These are phyloP conservation scores for Fusarium subglutinans DNA, from an alignment of 2,329 filamentous ascomycete genomes.

Conservation along the genomic window DNA sequence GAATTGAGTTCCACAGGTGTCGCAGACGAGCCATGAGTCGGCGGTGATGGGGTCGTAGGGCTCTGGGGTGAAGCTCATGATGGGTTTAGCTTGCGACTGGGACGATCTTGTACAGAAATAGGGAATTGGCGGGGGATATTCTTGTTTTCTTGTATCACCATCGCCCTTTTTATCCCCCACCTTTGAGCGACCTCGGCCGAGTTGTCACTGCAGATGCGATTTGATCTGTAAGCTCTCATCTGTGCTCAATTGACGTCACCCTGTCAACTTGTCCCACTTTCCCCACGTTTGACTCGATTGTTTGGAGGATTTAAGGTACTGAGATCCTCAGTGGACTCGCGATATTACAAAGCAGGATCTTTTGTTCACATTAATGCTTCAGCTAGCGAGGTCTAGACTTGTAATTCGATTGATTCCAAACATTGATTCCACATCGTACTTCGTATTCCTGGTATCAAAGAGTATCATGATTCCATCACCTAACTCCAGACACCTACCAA, in stretches of 20 bases:
- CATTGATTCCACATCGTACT: constrained; percentile 16
- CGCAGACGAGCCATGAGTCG: constrained; percentile 64
- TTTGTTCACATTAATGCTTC: neutral
- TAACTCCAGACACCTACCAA: constrained; percentile 10
- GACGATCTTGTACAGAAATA: neutral
- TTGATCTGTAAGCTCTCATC: constrained; percentile 7
- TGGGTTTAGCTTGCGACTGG: constrained; percentile 7
- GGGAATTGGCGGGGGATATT: neutral
- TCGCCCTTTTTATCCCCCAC: neutral
- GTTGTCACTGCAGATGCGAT: neutral
- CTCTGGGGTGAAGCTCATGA: constrained; percentile 34
- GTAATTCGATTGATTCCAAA: neutral
- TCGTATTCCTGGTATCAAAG: constrained; percentile 9
- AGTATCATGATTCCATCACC: neutral
- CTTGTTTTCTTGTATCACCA: constrained; percentile 2
- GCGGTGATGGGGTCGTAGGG: constrained; percentile 34
- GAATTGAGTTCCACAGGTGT: constrained; percentile 75
- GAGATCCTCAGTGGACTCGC: neutral
- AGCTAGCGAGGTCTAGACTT: neutral
- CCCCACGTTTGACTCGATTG: constrained; percentile 2
- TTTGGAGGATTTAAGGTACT: neutral
- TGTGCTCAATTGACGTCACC: constrained; percentile 15
- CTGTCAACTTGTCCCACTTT: neutral
- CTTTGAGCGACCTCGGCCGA: neutral
- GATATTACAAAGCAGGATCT: constrained; percentile 13